A percentile compares a stretch with the other conserved stretches of the same genome.
Conservation (phyloP, 2,329 filamentous ascomycete genomes). For the Davidsoniella eucalypti region DNA sequence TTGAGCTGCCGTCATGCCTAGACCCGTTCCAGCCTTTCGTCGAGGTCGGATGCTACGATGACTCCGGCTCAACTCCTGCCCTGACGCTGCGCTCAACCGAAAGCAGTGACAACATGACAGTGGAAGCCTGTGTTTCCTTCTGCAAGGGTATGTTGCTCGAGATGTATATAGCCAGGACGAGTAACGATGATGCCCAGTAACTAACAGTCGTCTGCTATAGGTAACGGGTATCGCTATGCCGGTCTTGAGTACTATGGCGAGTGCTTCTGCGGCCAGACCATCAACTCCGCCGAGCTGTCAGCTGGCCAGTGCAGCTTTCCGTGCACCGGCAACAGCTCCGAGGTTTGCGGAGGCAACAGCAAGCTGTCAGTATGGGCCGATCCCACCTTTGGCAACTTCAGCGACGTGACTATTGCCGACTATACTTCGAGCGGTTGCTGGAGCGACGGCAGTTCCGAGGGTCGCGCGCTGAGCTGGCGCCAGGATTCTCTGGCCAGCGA, state of each 20-base stretch:
- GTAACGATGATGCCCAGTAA: neutral
- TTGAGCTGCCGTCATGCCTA: conserved; percentile 29
- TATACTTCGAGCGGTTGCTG: conserved; percentile 50
- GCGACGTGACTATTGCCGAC: conserved; percentile 29
- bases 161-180: too few relatives aligned
- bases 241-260: conserved; percentile 34
- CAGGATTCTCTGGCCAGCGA: conserved; percentile 22
- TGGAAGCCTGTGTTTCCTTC: conserved; percentile 29
- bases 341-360: conserved; percentile 31
- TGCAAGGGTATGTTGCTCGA: conserved; percentile 27
- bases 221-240: conserved; percentile 33
- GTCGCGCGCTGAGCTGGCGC: conserved; percentile 29
- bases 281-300: conserved; percentile 34
- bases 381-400: conserved; percentile 29
- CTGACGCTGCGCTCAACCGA: conserved; percentile 27
- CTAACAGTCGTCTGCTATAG: conserved; percentile 15
- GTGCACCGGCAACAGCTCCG: conserved; percentile 29
- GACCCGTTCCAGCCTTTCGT: conserved; percentile 30
- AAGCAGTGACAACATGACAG: conserved; percentile 26
- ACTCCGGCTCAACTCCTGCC: conserved; percentile 17
- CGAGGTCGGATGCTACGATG: conserved; percentile 33
- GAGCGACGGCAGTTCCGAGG: conserved; percentile 25
- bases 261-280: conserved; percentile 36
- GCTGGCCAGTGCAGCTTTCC: conserved; percentile 40
- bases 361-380: conserved; percentile 33